A percentile compares a stretch with the other conserved stretches of the same genome.
phyloP scores from a whole-genome alignment of 768 basidiomycete genomes.

The Auricularia sp. region DNA sequence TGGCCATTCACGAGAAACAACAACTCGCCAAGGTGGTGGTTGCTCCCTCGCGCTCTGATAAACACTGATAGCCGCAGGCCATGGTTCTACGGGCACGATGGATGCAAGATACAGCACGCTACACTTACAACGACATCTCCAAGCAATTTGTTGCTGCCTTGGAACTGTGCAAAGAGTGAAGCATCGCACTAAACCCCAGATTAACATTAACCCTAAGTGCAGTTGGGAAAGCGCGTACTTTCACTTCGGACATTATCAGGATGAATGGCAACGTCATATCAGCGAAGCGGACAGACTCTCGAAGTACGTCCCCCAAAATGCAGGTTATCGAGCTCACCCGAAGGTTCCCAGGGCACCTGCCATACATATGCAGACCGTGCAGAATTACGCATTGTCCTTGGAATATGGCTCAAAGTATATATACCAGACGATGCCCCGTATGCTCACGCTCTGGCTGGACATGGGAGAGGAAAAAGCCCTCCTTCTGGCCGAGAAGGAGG shows the following conservation, averaged over 20 bases:
- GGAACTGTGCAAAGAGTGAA: slow-evolving; percentile 25
- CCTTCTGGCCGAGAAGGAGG: slow-evolving; percentile 3
- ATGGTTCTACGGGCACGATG: slow-evolving; percentile 78
- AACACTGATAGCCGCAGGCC: slow-evolving; percentile 35
- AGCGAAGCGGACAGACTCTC: not conserved
- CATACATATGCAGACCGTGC: slow-evolving; percentile 55
- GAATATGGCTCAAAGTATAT: slow-evolving; percentile 85
- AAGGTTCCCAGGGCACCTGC: slow-evolving; percentile 37
- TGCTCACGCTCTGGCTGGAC: slow-evolving; percentile 93
- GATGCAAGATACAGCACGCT: slow-evolving; percentile 86
- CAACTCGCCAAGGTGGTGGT: not conserved
- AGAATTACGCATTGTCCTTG: slow-evolving; percentile 61
- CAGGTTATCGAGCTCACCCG: not conserved
- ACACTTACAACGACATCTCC: slow-evolving; percentile 53
- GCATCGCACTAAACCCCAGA: not conserved
- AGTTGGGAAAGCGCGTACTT: slow-evolving; percentile 84
- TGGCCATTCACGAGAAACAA: not conserved
- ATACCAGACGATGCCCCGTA: slow-evolving; percentile 88
- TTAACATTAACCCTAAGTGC: not conserved
- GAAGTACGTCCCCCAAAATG: not conserved
- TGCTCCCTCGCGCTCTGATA: not conserved
- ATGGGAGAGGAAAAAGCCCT: slow-evolving; percentile 50
- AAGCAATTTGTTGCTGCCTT: slow-evolving; percentile 32
- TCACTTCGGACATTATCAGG: slow-evolving; percentile 82
- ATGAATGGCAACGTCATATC: slow-evolving; percentile 43